Base-by-base conservation (phyloP, 2,329 filamentous ascomycete species). In the Colletotrichum lentis region DNA sequence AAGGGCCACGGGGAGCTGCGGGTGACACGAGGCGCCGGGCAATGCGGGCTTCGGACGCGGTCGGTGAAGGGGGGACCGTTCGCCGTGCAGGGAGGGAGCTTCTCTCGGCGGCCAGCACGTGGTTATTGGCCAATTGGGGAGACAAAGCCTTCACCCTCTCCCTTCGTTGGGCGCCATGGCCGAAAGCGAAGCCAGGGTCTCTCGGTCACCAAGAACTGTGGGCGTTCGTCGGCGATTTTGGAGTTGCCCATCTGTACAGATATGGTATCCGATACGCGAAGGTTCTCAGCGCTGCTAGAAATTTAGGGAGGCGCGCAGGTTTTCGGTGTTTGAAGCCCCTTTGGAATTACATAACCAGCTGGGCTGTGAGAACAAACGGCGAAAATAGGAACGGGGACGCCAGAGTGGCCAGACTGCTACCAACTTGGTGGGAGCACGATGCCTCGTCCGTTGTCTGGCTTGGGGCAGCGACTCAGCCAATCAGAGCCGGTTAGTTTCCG, bases 341-440 rank as follows among this genome's bases (percentile, higher is more conserved):
- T 35, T 8, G 11, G 31, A 24, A 31, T 62, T 52, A 66, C 62
- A 55, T 66, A 47, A 56, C 50, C 22, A n/a, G 22, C 35, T 46
- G 27, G 16, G 46, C 18, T 14, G 31, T 50, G 54, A 1, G 39
- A 64, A 37, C 68, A 69, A 66, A 70, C 69, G 69, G 69, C 69
- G 69, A 70, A 62, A 70, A 55, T 61, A 65, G 69, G 65, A 70
- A 70, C 37, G 22, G 22, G 18, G 39, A 24, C 31, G 50, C 49
- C 20, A 60, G 50, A 59, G 52, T 67, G 47, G 58, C 50, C 67
- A 69, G 67, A 60, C 64, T 44, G 39, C 41, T 24, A 24, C 31
- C 57, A 35, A 20, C 50, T 37, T 18, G 24, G 31, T 41, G 27
- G 24, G 46, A 44, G 55, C 27, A 18, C 24, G 37, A 22, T 60